These are phyloP conservation scores for Monosiga brevicollis DNA, from an alignment of 78 protist genomes.

Conservation along the genomic window DNA sequence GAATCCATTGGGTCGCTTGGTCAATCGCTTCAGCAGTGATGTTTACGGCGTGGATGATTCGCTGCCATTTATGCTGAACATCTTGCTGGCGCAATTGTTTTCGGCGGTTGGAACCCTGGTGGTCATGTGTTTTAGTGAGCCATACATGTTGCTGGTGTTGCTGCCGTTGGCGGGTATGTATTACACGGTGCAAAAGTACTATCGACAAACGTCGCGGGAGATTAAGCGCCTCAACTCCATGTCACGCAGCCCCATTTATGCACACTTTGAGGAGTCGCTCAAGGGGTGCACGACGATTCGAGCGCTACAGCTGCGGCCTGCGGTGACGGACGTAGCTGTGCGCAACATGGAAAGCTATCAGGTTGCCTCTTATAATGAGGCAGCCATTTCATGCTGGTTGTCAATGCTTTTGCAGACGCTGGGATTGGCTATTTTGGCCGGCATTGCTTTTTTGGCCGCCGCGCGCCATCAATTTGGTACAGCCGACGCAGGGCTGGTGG, in stretches of 20 bases:
- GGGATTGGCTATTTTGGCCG: background rate
- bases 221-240: slow-evolving; percentile 29
- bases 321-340: no score
- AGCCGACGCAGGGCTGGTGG: slow-evolving; percentile 19
- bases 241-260: slow-evolving; percentile 37
- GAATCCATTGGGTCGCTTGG: slow-evolving; percentile 87
- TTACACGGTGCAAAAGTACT: slow-evolving; percentile 7
- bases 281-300: slow-evolving; percentile 34
- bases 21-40: slow-evolving; percentile 65
- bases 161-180: slow-evolving; percentile 22
- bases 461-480: background rate
- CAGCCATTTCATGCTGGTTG: slow-evolving; percentile 10
- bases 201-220: slow-evolving; percentile 13
- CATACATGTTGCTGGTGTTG: background rate
- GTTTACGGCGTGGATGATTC: slow-evolving; percentile 18
- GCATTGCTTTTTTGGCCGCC: background rate
- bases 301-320: slow-evolving; percentile 18
- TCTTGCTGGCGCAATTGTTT: slow-evolving; percentile 19
- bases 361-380: background rate
- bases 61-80: slow-evolving; percentile 28
- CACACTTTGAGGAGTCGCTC: slow-evolving; percentile 42
- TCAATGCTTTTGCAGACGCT: slow-evolving; percentile 9
- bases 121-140: slow-evolving; percentile 9
- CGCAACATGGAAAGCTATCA: background rate
- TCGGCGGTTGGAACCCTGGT: background rate